Conservation (phyloP, 169 alveolate species). For the Plasmodium gonderi region DNA sequence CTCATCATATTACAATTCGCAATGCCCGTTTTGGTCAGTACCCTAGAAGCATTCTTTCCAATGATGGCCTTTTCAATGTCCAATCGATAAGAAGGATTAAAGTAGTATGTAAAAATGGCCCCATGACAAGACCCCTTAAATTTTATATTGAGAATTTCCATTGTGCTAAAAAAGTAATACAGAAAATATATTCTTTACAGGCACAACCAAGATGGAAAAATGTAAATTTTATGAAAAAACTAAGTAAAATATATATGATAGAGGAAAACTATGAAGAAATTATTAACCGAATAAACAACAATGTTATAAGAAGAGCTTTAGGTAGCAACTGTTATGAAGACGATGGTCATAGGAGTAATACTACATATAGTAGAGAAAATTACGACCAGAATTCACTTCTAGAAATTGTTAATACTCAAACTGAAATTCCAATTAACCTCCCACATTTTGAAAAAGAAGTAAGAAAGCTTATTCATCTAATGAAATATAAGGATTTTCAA, state of each 20-base stretch:
- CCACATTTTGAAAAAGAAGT: conserved; percentile 50
- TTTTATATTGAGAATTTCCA: not conserved
- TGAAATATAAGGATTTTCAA: conserved; percentile 21
- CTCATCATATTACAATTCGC: not conserved
- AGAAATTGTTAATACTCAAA: conserved; percentile 55
- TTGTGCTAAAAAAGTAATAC: not conserved
- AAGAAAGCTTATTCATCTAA: conserved; percentile 32
- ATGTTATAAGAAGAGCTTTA: not conserved
- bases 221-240: not conserved
- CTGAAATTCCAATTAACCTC: conserved; percentile 37
- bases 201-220: not conserved
- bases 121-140: not conserved
- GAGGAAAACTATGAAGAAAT: not conserved
- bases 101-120: not conserved
- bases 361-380: not conserved
- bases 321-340: not conserved
- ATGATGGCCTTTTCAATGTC: not conserved
- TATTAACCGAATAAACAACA: not conserved
- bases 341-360: not conserved
- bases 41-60: not conserved
- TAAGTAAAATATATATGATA: not conserved
- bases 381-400: conserved; percentile 18
- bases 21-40: not conserved
- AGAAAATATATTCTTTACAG: not conserved
- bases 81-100: not conserved